Evolutionary conservation across 805 yeast genomes (phyloP), one percentile per base, ranked within the genome.

Genomic region (Yarrowia sp.): DNA sequence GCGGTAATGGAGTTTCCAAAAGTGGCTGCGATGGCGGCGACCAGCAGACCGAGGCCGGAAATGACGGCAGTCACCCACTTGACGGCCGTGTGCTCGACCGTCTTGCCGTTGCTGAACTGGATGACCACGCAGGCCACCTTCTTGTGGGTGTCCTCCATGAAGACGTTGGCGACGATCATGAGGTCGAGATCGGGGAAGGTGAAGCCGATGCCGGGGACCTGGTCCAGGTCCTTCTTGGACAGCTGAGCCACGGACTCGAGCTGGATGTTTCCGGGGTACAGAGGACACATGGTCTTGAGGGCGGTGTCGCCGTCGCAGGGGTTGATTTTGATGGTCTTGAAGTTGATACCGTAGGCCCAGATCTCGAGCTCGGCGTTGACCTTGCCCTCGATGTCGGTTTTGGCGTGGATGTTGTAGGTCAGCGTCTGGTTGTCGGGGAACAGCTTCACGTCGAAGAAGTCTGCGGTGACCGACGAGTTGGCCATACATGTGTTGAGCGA

Each of bases 21-120:
- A 4, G 92, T 81, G 4, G 96, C 85, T 64, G 90, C 78, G n/a
- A 87, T 65, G 5, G 96, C 92, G n/a, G 96, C 88, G 16, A 86
- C 80, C 46, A 91, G 75, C 63, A 92, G 74, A n/a, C 97, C 97
- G 29, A 89, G 73, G 65, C 97, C 97, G 1, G 96, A 90, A 68
- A 91, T 78, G 19, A 87, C 86, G 1, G 97, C 97, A 18, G 97
- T 90, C 39, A 90, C 96, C 97, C 97, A 92, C 74, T 88, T 87
- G 63, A 87, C 91, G 66, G 88, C 88, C 1, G 82, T 78, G 70
- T 90, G 96, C 44, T 88, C 76, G 19, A 90, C 93, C 2, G 96
- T 85, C 68, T 85, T 88, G 35, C 92, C 90, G 71, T 90, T 90
- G 19, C 85, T 69, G 70, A 90, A 84, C 63, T 81, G 81, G 16